Conservation (phyloP, 169 alveolate genomes). For the Cyclospora cayetanensis region DNA sequence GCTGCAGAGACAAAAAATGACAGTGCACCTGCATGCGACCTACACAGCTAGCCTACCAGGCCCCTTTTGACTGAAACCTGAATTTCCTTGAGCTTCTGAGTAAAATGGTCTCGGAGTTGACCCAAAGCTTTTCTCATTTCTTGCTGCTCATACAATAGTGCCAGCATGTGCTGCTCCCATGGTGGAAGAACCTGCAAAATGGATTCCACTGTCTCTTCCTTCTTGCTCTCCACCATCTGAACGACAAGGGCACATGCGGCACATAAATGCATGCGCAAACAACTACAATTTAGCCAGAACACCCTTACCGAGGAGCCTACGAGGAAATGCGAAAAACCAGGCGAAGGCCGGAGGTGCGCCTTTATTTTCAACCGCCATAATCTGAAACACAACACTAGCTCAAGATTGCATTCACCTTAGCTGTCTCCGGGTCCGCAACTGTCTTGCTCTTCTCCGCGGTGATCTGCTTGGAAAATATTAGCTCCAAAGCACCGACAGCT, state of each 20-base stretch:
- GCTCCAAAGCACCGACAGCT: conserved; percentile 53
- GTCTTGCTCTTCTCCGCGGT: conserved; percentile 23
- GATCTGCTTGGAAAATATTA: conserved; percentile 7
- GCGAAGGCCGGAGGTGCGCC: too few relatives aligned
- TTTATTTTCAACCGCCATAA: too few relatives aligned
- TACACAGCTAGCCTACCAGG: conserved; percentile 43
- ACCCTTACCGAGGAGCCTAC: too few relatives aligned
- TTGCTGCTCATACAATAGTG: conserved; percentile 82
- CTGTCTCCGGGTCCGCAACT: conserved; percentile 44
- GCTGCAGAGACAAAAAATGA: not conserved
- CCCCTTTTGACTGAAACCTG: conserved; percentile 78
- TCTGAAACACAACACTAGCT: too few relatives aligned
- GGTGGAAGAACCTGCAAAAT: conserved; percentile 79
- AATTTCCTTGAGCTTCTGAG: conserved; percentile 75
- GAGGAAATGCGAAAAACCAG: too few relatives aligned
- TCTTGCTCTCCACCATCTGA: conserved; percentile 76
- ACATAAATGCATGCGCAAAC: too few relatives aligned
- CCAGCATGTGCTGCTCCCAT: conserved; percentile 84
- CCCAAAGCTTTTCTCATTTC: conserved; percentile 80
- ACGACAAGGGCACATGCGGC: too few relatives aligned
- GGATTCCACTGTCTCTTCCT: conserved; percentile 74
- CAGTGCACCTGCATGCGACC: not conserved
- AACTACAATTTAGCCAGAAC: too few relatives aligned
- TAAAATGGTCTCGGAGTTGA: conserved; percentile 77
- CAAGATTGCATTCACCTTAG: too few relatives aligned